phyloP scores from a whole-genome alignment of 257 asterid genomes.

The Solanum sejunctum region DNA sequence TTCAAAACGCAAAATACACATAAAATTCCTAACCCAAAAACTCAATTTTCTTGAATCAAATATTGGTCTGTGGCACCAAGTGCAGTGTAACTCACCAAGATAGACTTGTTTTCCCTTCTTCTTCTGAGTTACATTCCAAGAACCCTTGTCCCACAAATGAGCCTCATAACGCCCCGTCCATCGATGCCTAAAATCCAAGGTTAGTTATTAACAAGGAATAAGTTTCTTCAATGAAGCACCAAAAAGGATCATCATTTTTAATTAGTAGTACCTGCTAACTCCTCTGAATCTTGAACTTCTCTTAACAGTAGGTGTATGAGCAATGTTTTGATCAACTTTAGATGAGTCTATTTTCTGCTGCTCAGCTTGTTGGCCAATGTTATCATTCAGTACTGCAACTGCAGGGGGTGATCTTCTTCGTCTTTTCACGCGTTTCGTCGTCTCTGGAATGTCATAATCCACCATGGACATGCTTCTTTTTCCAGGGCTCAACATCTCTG shows the following conservation, averaged over 20 bases:
- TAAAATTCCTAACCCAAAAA: neutral
- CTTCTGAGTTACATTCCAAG: constrained; percentile 77
- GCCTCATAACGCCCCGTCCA: constrained; percentile 88
- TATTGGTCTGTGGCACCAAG: neutral
- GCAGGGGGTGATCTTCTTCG: constrained; percentile 39
- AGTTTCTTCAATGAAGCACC: neutral
- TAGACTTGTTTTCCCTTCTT: constrained; percentile 88
- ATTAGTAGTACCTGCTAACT: constrained; percentile 56
- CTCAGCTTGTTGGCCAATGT: neutral
- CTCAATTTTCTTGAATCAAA: neutral
- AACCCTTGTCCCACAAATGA: constrained; percentile 79
- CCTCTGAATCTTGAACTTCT: constrained; percentile 83
- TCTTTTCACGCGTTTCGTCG: constrained; percentile 31
- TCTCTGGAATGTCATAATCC: constrained; percentile 17
- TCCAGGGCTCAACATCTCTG: constrained; percentile 10
- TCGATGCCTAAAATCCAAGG: constrained; percentile 32
- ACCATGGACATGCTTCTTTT: constrained; percentile 10
- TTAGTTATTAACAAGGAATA: neutral
- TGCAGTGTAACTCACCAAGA: constrained; percentile 47
- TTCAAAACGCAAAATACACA: neutral
- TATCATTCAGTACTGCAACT: neutral
- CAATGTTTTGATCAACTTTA: constrained; percentile 14
- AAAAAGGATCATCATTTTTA: neutral
- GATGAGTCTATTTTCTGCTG: constrained; percentile 10
- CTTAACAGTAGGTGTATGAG: constrained; percentile 19